Evolutionary conservation across 225 moss, liverwort and hornwort species (phyloP).

Genomic region (Sphagnum contortum): DNA sequence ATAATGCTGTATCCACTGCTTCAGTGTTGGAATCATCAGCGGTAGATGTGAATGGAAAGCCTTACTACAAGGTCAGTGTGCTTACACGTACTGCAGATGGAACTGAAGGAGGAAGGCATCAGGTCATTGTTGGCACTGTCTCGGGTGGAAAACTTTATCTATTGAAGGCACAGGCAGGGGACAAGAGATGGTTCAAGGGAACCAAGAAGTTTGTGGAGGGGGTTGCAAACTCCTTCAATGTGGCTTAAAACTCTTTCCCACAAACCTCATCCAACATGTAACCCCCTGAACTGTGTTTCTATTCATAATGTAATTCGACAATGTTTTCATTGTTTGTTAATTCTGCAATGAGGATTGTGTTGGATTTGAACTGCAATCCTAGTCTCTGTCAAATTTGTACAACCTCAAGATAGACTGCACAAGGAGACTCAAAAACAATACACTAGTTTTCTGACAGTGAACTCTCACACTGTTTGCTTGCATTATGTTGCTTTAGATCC

Average conservation of each 20-base stretch:
- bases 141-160: constrained; percentile 64
- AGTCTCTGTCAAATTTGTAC: too few relatives aligned
- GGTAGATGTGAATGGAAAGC: constrained; percentile 55
- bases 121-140: constrained; percentile 69
- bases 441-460: too few relatives aligned
- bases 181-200: constrained; percentile 99
- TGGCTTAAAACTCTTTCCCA: constrained; percentile 19
- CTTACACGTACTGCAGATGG: constrained; percentile 97
- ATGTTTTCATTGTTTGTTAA: too few relatives aligned
- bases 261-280: too few relatives aligned
- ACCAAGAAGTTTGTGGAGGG: constrained; percentile 72
- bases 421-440: too few relatives aligned
- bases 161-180: constrained; percentile 90
- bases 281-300: too few relatives aligned
- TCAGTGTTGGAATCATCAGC: constrained; percentile 38
- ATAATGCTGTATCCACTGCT: constrained; percentile 58
- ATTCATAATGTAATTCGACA: too few relatives aligned
- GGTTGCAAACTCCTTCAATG: constrained; percentile 57
- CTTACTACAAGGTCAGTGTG: constrained; percentile 61
- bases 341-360: too few relatives aligned
- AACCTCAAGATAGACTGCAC: too few relatives aligned
- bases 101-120: constrained; percentile 91
- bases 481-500: too few relatives aligned
- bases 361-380: too few relatives aligned
- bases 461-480: too few relatives aligned